Evolutionary conservation across 306 rosid genomes (phyloP).

Genomic region (Citrullus mucosospermus): DNA sequence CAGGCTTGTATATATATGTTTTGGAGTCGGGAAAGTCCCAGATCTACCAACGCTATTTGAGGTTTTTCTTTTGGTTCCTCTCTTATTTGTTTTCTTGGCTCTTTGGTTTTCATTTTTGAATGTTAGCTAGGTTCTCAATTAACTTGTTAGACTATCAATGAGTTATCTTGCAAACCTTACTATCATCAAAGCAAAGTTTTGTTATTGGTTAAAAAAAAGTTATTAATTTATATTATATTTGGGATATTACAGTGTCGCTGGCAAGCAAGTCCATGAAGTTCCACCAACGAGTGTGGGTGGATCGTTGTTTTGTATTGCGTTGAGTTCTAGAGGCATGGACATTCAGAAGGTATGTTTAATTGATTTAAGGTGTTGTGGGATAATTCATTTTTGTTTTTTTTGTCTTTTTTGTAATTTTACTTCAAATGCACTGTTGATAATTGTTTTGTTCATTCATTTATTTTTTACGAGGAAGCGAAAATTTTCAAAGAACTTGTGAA

Average conservation of each 20-base stretch:
- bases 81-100: background rate
- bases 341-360: constrained; percentile 48
- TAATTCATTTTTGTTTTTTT: background rate
- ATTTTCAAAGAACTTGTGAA: background rate
- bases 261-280: constrained; percentile 72
- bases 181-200: too few relatives aligned
- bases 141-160: background rate
- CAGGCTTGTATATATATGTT: constrained; percentile 63
- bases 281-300: constrained; percentile 68
- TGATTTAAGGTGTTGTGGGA: constrained; percentile 4
- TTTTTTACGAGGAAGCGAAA: background rate
- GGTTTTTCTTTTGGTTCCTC: constrained; percentile 29
- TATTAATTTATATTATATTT: constrained; percentile 9
- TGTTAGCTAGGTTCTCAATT: background rate
- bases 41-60: constrained; percentile 62
- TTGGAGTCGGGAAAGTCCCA: constrained; percentile 65
- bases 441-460: too few relatives aligned
- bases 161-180: too few relatives aligned
- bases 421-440: too few relatives aligned
- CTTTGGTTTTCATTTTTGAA: background rate
- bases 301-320: constrained; percentile 54
- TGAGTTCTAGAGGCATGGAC: constrained; percentile 70
- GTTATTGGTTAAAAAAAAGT: too few relatives aligned
- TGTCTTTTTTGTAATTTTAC: too few relatives aligned
- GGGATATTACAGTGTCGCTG: constrained; percentile 65